Evolutionary conservation across 176 grass and related monocot genomes (phyloP).

Genomic region (Alopecurus myosuroides): DNA sequence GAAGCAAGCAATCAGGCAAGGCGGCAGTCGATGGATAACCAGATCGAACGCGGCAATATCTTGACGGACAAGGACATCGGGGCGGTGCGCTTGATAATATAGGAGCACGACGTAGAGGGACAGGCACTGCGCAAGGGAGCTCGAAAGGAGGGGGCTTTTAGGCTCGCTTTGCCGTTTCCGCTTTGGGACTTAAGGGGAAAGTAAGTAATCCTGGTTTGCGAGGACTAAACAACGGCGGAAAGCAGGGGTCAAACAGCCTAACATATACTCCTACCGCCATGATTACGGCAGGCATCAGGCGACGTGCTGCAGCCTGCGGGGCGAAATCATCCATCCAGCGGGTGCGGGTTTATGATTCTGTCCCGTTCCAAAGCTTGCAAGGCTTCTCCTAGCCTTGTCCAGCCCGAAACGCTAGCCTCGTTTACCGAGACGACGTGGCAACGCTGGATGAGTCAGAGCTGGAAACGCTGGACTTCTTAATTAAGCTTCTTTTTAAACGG

Average conservation of each 20-base stretch:
- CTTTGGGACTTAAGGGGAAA: neutral
- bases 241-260: neutral
- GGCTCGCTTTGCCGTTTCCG: neutral
- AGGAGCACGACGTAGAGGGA: no score
- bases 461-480: no score
- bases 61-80: neutral
- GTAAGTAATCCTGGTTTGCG: neutral
- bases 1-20: neutral
- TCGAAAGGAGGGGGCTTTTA: neutral
- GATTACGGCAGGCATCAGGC: conserved; percentile 27
- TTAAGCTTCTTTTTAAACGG: no score
- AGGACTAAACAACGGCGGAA: neutral
- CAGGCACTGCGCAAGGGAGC: neutral
- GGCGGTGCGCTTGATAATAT: no score
- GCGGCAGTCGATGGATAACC: neutral
- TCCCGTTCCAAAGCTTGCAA: neutral
- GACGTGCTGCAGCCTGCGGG: conserved; percentile 14
- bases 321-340: neutral
- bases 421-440: neutral
- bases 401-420: neutral
- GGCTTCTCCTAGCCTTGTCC: neutral
- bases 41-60: no score
- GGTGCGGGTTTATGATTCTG: conserved; percentile 14
- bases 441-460: no score
- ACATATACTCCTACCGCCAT: neutral